A percentile compares a stretch with the other conserved stretches of the same genome.
phyloP scores from a whole-genome alignment of 2,329 filamentous ascomycete genomes.

The Aotearoamyces nothofagi region DNA sequence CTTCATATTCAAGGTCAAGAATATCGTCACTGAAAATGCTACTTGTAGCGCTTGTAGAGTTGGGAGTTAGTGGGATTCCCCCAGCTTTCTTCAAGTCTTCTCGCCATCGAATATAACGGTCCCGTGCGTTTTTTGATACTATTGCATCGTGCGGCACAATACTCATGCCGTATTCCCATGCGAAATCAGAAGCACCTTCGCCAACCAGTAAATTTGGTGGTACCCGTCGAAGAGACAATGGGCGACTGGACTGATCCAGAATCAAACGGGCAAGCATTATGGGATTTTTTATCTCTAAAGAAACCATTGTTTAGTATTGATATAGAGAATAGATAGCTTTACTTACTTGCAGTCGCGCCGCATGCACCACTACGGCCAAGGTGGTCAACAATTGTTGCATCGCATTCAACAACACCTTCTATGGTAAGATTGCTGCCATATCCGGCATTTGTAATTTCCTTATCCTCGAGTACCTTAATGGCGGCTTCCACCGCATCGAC shows the following conservation, averaged over 20 bases:
- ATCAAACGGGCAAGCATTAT: constrained; percentile 76
- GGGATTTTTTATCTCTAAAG: constrained; percentile 75
- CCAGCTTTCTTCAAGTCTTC: constrained; percentile 54
- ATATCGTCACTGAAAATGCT: constrained; percentile 10
- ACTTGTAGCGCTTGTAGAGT: constrained; percentile 12
- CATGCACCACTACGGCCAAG: constrained; percentile 83
- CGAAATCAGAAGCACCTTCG: constrained; percentile 75
- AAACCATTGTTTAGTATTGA: constrained; percentile 5
- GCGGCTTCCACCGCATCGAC: constrained; percentile 84
- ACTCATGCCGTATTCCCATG: constrained; percentile 59
- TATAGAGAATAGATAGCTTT: not conserved
- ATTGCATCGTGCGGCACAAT: constrained; percentile 61
- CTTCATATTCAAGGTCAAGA: constrained; percentile 14
- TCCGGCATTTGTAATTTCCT: constrained; percentile 91
- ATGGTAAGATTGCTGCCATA: constrained; percentile 91
- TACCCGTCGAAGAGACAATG: constrained; percentile 73
- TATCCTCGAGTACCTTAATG: constrained; percentile 76
- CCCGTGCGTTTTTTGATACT: constrained; percentile 63
- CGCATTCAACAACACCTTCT: constrained; percentile 83
- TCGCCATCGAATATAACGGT: constrained; percentile 68
- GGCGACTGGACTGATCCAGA: constrained; percentile 59
- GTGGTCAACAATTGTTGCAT: constrained; percentile 88
- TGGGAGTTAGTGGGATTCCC: constrained; percentile 21
- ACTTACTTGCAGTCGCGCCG: constrained; percentile 77
- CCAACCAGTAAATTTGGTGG: constrained; percentile 87